Conservation (phyloP, 306 rosid genomes). For the Albizia julibrissin region DNA sequence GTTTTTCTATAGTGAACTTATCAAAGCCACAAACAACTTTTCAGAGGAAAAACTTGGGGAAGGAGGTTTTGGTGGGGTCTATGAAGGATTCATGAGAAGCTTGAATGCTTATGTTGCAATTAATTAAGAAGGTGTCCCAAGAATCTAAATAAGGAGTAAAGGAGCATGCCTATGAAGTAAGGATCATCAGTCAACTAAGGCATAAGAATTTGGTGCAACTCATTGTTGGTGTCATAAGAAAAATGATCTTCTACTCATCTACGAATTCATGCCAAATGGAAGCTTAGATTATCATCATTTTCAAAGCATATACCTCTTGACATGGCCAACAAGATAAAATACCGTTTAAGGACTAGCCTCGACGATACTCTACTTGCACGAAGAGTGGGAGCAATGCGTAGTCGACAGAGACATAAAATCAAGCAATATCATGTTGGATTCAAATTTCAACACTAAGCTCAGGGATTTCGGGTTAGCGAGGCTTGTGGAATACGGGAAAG, state of each 20-base stretch:
- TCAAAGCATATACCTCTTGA: too few species aligned
- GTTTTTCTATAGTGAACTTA: slow-evolving; percentile 9
- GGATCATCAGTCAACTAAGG: slow-evolving; percentile 18
- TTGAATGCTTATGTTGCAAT: slow-evolving; percentile 32
- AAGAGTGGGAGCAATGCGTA: slow-evolving; percentile 14
- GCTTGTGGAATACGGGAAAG: background rate
- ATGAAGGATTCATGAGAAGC: slow-evolving; percentile 35
- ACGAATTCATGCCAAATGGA: too few species aligned
- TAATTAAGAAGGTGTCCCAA: slow-evolving; percentile 38
- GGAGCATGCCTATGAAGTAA: slow-evolving; percentile 24
- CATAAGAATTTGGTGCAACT: slow-evolving; percentile 32
- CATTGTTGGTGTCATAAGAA: too few species aligned
- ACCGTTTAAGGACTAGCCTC: slow-evolving; percentile 16
- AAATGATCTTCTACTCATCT: too few species aligned
- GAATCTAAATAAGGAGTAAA: slow-evolving; percentile 39
- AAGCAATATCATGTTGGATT: slow-evolving; percentile 22
- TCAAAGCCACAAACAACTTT: slow-evolving; percentile 18
- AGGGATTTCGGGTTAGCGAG: slow-evolving; percentile 27
- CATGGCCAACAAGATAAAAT: slow-evolving; percentile 15
- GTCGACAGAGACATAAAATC: slow-evolving; percentile 9
- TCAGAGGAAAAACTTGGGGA: slow-evolving; percentile 31
- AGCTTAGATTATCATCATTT: too few species aligned
- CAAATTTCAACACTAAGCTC: slow-evolving; percentile 9
- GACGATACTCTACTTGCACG: background rate
- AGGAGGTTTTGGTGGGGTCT: slow-evolving; percentile 29